Conservation (phyloP, 768 basidiomycete species). For the Boletus rubropictus region DNA sequence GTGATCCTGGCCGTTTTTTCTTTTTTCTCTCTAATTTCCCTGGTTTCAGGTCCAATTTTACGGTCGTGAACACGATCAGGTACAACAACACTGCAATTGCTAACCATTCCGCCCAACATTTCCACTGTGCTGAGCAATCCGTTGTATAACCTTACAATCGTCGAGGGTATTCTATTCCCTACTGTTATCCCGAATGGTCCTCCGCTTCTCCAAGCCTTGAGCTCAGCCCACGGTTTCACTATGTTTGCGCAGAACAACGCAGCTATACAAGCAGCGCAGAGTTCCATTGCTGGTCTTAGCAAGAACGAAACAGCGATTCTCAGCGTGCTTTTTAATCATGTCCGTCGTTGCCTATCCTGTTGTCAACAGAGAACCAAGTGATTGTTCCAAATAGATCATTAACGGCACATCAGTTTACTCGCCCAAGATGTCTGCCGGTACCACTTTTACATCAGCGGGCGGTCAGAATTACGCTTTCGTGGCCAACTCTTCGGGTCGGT, state of each 20-base stretch:
- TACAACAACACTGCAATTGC: slow-evolving; percentile 43
- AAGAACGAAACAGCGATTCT: slow-evolving; percentile 43
- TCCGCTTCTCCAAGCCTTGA: slow-evolving; percentile 27
- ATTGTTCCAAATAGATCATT: slow-evolving; percentile 40
- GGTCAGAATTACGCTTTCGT: slow-evolving; percentile 50
- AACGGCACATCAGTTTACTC: slow-evolving; percentile 69
- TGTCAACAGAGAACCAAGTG: background rate
- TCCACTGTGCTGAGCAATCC: slow-evolving; percentile 33
- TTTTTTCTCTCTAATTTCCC: background rate
- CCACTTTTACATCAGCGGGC: slow-evolving; percentile 46
- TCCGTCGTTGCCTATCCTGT: slow-evolving; percentile 25
- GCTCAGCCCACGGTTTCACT: slow-evolving; percentile 48
- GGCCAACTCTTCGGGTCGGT: slow-evolving; percentile 53
- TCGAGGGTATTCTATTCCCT: slow-evolving; percentile 13
- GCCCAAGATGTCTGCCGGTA: slow-evolving; percentile 34
- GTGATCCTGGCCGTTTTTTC: slow-evolving; percentile 24
- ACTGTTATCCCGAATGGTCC: slow-evolving; percentile 23
- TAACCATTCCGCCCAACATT: slow-evolving; percentile 49
- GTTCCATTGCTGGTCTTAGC: slow-evolving; percentile 29
- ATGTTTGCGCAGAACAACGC: slow-evolving; percentile 59
- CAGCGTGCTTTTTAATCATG: slow-evolving; percentile 54
- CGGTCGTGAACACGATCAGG: slow-evolving; percentile 35
- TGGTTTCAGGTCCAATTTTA: slow-evolving; percentile 27
- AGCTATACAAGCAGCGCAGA: slow-evolving; percentile 39
- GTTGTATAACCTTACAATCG: slow-evolving; percentile 38